Evolutionary conservation across 169 alveolate genomes (phyloP), one percentile per base, ranked within the genome.

Genomic region (Ophryocystis elektroscirrha): DNA sequence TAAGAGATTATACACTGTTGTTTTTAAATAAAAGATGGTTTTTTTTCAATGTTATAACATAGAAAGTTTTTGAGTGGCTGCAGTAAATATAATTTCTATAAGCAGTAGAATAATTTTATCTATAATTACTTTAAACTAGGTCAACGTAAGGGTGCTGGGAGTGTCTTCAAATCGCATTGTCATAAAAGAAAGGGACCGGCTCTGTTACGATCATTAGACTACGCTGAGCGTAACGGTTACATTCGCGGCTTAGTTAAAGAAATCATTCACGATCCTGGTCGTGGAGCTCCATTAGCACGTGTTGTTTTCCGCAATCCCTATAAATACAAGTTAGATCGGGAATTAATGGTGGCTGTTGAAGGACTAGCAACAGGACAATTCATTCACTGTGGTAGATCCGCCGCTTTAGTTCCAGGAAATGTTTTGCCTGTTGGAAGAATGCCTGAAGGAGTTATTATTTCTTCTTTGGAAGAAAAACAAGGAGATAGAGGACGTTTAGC

Each of bases 401-500:
- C 99, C 37, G 70, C 82, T 19, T 78, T 93, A 63, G 61, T 89
- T 19, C 84, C 85, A 32, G 99, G 99, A 26, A 93, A 93, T 73
- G 86, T 93, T 59, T 62, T 91, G 54, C 98, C 99, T 20, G 65
- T 93, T 51, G 84, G 85, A 38, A 61, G 74, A 69, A 78, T 90
- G 82, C 99, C 99, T 15, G 99, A 93, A 74, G 99, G 99, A 55
- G 87, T 97, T 36, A 81, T 85, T 54, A 84, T 93, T 35, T 83
- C 92, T 60, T 82, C 85, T 67, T 70, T 89, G 38, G 99, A 93
- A 59, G 96, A 83, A 69, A 81, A 83, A 67, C 70, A 84, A 20
- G 97, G 97, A 23, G 98, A 93, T 66, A 82, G 97, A 65, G 99
- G 99, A n/a, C 53, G 86, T 5, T 67, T 89, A 57, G 97, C 96